A percentile compares a stretch with the other conserved stretches of the same genome.
Evolutionary conservation across 331 rosid genomes (phyloP).

Genomic region (Erythrophleum ivorense): DNA sequence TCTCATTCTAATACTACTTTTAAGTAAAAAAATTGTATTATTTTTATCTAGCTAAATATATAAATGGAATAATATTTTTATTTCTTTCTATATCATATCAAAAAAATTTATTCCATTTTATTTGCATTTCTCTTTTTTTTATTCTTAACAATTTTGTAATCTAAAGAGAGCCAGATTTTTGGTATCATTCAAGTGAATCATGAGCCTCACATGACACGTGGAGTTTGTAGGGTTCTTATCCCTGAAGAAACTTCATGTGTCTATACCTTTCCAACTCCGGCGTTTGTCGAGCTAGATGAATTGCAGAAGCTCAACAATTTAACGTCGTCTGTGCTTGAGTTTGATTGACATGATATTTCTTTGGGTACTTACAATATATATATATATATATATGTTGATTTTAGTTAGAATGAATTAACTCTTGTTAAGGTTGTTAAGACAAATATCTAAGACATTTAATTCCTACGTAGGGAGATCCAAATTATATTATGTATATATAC

Average conservation of each 20-base stretch:
- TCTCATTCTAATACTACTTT: too few relatives aligned
- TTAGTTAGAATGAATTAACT: too few relatives aligned
- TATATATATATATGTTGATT: too few relatives aligned
- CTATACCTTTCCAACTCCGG: background rate
- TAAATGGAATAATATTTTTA: too few relatives aligned
- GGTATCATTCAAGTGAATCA: constrained; percentile 33
- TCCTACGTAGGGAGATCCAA: background rate
- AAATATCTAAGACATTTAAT: background rate
- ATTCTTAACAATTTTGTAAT: background rate
- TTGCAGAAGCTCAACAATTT: background rate
- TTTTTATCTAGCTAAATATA: too few relatives aligned
- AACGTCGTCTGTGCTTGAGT: background rate
- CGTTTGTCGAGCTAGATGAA: background rate
- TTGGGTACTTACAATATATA: background rate
- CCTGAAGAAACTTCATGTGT: constrained; percentile 8
- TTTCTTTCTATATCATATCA: too few relatives aligned
- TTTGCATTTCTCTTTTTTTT: background rate
- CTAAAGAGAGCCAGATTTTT: constrained; percentile 4
- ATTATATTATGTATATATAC: too few relatives aligned
- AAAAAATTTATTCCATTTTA: background rate
- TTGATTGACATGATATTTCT: background rate
- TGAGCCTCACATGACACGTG: constrained; percentile 17
- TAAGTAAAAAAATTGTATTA: too few relatives aligned
- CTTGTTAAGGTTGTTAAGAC: background rate
- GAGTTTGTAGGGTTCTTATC: constrained; percentile 7